These are phyloP conservation scores for Xylariaceae sp. DNA, from an alignment of 2,329 filamentous ascomycete genomes.

Conservation along the genomic window DNA sequence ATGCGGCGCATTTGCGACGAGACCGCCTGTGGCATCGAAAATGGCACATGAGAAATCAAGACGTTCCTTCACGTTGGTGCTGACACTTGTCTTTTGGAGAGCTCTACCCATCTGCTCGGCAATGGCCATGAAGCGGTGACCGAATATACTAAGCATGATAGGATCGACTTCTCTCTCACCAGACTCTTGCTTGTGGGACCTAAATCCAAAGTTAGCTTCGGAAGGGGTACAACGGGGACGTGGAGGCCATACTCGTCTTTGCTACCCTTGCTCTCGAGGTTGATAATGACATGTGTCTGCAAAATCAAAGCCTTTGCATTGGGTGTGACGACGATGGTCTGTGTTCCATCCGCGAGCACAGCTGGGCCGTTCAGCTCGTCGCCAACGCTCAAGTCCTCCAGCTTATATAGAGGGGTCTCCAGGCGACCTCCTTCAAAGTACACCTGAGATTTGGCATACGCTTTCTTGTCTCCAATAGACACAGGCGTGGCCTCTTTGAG, in stretches of 20 bases:
- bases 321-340: conserved; percentile 88
- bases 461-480: conserved; percentile 54
- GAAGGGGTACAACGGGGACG: neutral
- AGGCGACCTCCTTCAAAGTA: conserved; percentile 80
- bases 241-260: conserved; percentile 39
- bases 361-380: conserved; percentile 74
- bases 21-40: conserved; percentile 69
- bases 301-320: conserved; percentile 71
- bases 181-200: conserved; percentile 26
- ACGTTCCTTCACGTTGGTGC: conserved; percentile 76
- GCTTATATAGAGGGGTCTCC: conserved; percentile 77
- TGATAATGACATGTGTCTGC: conserved; percentile 84
- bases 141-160: conserved; percentile 73
- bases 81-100: conserved; percentile 74
- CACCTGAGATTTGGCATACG: conserved; percentile 63
- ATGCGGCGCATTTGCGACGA: conserved; percentile 78
- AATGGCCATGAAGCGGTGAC: conserved; percentile 79
- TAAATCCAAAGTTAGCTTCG: conserved; percentile 24
- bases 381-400: conserved; percentile 68
- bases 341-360: conserved; percentile 80
- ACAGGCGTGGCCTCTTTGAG: conserved; percentile 64
- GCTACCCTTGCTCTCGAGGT: conserved; percentile 57
- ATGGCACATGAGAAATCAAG: conserved; percentile 80
- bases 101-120: conserved; percentile 80
- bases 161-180: conserved; percentile 59